These are phyloP conservation scores for Lagenaria siceraria DNA, from an alignment of 306 rosid species.

Conservation along the genomic window DNA sequence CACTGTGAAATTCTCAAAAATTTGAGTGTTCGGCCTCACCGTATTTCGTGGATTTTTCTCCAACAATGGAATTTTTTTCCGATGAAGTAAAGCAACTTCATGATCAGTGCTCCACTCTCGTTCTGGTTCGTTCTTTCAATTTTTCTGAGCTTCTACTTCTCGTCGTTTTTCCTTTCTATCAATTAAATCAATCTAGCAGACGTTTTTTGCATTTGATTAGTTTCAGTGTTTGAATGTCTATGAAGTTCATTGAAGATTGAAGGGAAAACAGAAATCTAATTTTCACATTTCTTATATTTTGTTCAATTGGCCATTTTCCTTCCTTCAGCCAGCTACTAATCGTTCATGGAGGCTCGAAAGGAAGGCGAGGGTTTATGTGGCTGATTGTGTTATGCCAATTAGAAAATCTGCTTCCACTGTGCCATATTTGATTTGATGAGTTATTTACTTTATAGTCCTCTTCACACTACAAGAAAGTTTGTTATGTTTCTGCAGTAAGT, in stretches of 20 bases:
- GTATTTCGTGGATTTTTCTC: not conserved
- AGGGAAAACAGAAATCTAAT: not conserved
- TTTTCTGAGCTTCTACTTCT: not conserved
- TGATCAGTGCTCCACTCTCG: slow-evolving; percentile 49
- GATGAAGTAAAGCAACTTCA: slow-evolving; percentile 42
- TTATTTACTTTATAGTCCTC: not conserved
- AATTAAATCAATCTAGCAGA: not conserved
- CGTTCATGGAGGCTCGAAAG: not conserved
- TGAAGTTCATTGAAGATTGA: not conserved
- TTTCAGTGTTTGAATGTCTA: not conserved
- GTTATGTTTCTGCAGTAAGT: not conserved
- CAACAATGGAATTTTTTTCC: slow-evolving; percentile 44
- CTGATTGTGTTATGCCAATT: not conserved
- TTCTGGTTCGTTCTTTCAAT: slow-evolving; percentile 42
- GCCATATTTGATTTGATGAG: not conserved
- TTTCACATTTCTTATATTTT: not conserved
- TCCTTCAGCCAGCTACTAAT: not conserved
- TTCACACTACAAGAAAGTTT: not conserved
- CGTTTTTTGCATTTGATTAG: not conserved
- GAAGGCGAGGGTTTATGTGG: not conserved
- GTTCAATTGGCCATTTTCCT: not conserved
- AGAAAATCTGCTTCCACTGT: not conserved
- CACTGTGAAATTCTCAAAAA: not conserved
- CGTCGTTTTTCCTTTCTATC: not conserved
- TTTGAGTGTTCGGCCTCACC: not conserved